These are phyloP conservation scores for Rhizopogon sp. DNA, from an alignment of 768 basidiomycete genomes.

Conservation along the genomic window DNA sequence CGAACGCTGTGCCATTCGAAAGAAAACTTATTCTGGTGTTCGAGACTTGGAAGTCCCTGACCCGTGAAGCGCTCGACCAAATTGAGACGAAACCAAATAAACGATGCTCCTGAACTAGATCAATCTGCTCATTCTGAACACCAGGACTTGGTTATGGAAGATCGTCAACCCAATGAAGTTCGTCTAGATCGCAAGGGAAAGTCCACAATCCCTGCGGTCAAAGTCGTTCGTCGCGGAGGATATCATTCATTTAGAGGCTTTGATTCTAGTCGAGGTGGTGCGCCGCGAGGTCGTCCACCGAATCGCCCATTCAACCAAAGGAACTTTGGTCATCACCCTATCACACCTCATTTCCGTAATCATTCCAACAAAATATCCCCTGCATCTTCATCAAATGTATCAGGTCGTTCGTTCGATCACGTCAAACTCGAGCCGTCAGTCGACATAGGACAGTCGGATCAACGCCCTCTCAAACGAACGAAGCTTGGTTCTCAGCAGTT, in stretches of 20 bases:
- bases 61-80: neutral
- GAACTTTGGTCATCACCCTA: neutral
- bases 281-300: neutral
- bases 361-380: neutral
- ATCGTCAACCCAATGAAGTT: slow-evolving; percentile 35
- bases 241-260: neutral
- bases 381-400: neutral
- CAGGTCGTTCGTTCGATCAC: neutral
- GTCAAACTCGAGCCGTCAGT: neutral
- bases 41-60: too few species aligned
- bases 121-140: neutral
- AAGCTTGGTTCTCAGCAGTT: neutral
- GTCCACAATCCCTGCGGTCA: slow-evolving; percentile 22
- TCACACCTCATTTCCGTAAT: neutral
- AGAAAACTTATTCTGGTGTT: neutral
- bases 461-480: neutral
- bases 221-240: slow-evolving; percentile 1
- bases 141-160: slow-evolving; percentile 22
- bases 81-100: slow-evolving; percentile 16
- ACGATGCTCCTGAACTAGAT: neutral
- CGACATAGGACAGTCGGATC: neutral
- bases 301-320: neutral
- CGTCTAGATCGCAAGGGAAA: slow-evolving; percentile 31
- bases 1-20: neutral
- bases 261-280: neutral